Conservation (phyloP, 352 stramenopile species). For the Pythium apleroticum region DNA sequence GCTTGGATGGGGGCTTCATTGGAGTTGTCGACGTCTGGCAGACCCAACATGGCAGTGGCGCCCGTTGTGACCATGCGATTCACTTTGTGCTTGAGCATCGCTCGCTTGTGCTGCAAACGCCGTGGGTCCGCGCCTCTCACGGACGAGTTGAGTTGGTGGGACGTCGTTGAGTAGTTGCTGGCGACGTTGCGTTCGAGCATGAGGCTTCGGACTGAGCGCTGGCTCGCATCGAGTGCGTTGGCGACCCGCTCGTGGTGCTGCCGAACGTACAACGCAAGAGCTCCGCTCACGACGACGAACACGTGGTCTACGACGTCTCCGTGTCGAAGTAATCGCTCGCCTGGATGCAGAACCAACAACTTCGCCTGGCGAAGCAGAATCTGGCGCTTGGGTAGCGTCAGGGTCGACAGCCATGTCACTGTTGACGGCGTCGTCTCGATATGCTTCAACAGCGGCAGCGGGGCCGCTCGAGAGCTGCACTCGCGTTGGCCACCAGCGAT, state of each 20-base stretch:
- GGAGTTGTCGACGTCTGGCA: not conserved
- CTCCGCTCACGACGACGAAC: constrained; percentile 47
- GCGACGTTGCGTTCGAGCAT: constrained; percentile 56
- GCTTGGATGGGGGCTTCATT: not conserved
- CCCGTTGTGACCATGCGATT: constrained; percentile 16
- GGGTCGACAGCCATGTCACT: constrained; percentile 33
- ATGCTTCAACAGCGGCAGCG: constrained; percentile 23
- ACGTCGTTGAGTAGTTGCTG: constrained; percentile 74
- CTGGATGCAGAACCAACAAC: constrained; percentile 29
- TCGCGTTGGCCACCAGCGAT: not conserved
- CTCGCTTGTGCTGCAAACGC: constrained; percentile 26
- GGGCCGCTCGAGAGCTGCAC: not conserved
- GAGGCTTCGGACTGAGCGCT: constrained; percentile 54
- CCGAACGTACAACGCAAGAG: constrained; percentile 40
- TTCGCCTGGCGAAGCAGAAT: constrained; percentile 40
- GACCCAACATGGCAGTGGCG: too few species aligned
- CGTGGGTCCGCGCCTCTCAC: constrained; percentile 6
- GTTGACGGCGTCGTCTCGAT: constrained; percentile 24
- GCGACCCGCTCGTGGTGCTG: constrained; percentile 40
- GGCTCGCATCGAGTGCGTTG: constrained; percentile 45
- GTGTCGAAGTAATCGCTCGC: constrained; percentile 40
- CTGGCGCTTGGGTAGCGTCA: constrained; percentile 36
- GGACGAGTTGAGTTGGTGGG: constrained; percentile 45
- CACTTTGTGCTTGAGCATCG: constrained; percentile 22
- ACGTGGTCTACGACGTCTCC: constrained; percentile 47